A percentile compares a stretch with the other conserved stretches of the same genome.
Evolutionary conservation across 352 stramenopile species (phyloP).

Genomic region (Globisporangium viniferum): DNA sequence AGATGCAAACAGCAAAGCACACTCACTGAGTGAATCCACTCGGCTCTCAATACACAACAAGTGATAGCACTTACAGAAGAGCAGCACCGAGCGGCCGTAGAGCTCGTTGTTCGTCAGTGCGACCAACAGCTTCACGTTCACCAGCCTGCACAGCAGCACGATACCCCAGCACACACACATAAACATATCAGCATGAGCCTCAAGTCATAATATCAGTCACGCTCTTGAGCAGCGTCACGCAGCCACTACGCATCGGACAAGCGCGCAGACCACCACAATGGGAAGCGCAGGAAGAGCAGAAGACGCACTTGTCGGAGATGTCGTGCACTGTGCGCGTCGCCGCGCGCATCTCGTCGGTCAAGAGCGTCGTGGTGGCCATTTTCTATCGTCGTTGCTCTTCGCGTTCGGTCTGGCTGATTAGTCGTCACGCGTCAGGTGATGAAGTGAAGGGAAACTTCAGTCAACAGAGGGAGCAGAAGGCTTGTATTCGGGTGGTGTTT

Average conservation of each 20-base stretch:
- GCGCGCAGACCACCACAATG: background rate
- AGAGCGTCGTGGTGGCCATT: background rate
- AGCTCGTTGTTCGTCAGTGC: conserved; percentile 60
- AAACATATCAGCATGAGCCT: background rate
- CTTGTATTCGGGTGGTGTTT: background rate
- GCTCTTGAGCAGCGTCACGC: background rate
- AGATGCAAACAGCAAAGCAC: background rate
- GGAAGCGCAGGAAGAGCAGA: background rate
- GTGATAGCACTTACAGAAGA: conserved; percentile 58
- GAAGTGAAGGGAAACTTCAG: conserved; percentile 1
- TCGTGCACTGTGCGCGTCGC: conserved; percentile 47
- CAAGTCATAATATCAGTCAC: background rate
- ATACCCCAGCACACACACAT: background rate
- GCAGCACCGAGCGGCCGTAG: conserved; percentile 60
- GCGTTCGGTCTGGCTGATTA: background rate
- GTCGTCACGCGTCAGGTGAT: background rate
- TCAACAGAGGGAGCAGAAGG: background rate
- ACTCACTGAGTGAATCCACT: background rate
- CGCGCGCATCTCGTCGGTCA: conserved; percentile 49
- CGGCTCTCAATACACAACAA: background rate
- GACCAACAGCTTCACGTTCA: conserved; percentile 69
- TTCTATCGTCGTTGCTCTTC: background rate
- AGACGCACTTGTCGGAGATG: conserved; percentile 51
- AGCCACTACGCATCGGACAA: background rate
- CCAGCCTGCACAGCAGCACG: conserved; percentile 29